A percentile compares a stretch with the other conserved stretches of the same genome.
Conservation (phyloP, 163 green algal genomes). For the Chloromonas sp. region DNA sequence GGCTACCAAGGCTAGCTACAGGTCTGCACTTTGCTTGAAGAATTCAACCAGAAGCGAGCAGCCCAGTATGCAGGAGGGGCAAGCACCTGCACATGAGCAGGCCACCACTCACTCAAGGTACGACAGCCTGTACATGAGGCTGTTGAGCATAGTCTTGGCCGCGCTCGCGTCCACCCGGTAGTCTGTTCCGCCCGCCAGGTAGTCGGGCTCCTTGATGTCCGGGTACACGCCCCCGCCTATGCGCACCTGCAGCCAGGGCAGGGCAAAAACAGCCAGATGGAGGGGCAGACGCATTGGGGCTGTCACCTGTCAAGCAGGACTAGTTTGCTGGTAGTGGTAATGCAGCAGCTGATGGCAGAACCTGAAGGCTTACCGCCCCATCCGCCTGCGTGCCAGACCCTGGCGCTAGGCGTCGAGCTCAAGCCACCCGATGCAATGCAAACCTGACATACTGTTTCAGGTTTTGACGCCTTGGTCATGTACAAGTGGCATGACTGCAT, state of each 20-base stretch:
- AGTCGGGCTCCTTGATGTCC: constrained; percentile 89
- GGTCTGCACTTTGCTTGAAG: too few species aligned
- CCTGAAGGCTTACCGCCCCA: too few species aligned
- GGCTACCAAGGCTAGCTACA: not conserved
- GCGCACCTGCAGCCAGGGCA: constrained; percentile 34
- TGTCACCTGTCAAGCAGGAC: not conserved
- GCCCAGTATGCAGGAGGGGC: not conserved
- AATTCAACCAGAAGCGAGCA: not conserved
- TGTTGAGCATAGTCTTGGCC: constrained; percentile 17
- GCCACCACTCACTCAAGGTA: constrained; percentile 72
- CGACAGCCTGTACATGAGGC: constrained; percentile 89
- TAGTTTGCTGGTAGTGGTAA: not conserved
- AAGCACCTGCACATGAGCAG: too few species aligned
- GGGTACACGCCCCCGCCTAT: constrained; percentile 79
- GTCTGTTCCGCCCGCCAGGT: constrained; percentile 47
- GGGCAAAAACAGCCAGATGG: not conserved
- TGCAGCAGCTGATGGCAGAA: not conserved
- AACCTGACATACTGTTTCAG: not conserved
- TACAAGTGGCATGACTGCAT: not conserved
- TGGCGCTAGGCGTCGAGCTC: not conserved
- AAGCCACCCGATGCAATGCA: not conserved
- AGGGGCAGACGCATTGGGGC: not conserved
- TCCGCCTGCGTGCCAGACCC: not conserved
- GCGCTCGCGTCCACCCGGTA: constrained; percentile 78
- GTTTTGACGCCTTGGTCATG: not conserved